phyloP scores from a whole-genome alignment of 2,329 filamentous ascomycete species.

The Bipolaris victoriae region DNA sequence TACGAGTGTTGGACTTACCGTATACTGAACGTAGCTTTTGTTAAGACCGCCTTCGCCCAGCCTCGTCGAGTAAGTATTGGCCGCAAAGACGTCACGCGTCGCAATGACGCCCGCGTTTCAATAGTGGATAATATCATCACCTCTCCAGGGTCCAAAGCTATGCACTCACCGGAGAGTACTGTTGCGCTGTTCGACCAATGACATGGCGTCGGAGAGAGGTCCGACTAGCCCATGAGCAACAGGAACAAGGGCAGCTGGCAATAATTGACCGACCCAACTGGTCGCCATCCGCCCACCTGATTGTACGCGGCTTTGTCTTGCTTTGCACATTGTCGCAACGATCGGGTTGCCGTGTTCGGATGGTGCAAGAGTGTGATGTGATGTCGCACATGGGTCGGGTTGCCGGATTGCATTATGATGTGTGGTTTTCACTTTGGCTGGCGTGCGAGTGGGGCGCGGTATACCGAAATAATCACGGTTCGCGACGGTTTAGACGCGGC shows the following conservation, averaged over 20 bases:
- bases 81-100: conserved; percentile 2
- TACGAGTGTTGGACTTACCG: neutral
- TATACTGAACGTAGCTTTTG: conserved; percentile 1
- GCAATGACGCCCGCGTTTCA: neutral
- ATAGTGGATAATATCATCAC: neutral
- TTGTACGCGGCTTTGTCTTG: neutral
- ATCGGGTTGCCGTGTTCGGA: neutral
- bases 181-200: neutral
- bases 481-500: neutral
- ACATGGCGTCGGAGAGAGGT: neutral
- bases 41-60: neutral
- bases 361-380: neutral
- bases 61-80: neutral
- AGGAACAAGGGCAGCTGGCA: conserved; percentile 1
- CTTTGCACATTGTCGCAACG: neutral
- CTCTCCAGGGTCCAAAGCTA: conserved; percentile 6
- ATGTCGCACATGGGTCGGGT: neutral
- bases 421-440: neutral
- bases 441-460: neutral
- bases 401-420: neutral
- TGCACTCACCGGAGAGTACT: conserved; percentile 1
- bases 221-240: neutral
- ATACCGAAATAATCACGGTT: neutral
- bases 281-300: neutral
- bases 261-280: neutral